Percentiles rank a stretch among this genome's conserved stretches.
phyloP scores from a whole-genome alignment of 495 filamentous ascomycete species.

The Usnea hakonensis region DNA sequence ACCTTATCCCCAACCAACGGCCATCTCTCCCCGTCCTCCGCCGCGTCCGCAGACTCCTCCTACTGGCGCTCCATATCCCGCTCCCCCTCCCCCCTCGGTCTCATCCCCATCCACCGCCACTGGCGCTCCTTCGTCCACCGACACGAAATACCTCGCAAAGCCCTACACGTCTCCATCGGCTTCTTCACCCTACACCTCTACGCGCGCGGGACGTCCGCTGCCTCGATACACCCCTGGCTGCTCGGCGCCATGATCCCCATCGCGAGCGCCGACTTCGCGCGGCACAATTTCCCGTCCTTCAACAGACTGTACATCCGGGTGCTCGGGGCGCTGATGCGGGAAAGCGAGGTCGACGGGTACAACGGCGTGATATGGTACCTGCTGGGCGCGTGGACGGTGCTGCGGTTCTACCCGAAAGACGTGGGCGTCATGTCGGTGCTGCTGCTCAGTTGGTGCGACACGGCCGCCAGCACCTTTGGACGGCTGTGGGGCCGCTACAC shows the following conservation, averaged over 20 bases:
- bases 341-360: slow-evolving; percentile 81
- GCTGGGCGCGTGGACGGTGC: slow-evolving; percentile 75
- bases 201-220: slow-evolving; percentile 61
- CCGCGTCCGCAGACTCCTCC: slow-evolving; percentile 47
- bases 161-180: slow-evolving; percentile 80
- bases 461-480: slow-evolving; percentile 88
- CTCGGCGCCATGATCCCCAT: slow-evolving; percentile 83
- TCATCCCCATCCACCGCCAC: slow-evolving; percentile 82
- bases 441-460: slow-evolving; percentile 95
- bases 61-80: slow-evolving; percentile 76
- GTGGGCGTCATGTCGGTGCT: slow-evolving; percentile 83
- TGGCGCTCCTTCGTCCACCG: slow-evolving; percentile 46
- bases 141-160: slow-evolving; percentile 43
- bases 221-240: slow-evolving; percentile 71
- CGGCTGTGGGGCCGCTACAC: slow-evolving; percentile 83
- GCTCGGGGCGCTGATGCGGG: slow-evolving; percentile 88
- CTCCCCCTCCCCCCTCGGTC: slow-evolving; percentile 80
- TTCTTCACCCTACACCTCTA: slow-evolving; percentile 86
- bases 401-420: slow-evolving; percentile 88
- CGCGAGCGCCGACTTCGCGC: slow-evolving; percentile 68
- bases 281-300: slow-evolving; percentile 69
- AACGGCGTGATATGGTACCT: slow-evolving; percentile 98
- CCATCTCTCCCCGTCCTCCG: slow-evolving; percentile 59
- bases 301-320: slow-evolving; percentile 81
- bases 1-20: slow-evolving; percentile 46